Evolutionary conservation across 805 yeast genomes (phyloP), one percentile per base, ranked within the genome.

Genomic region (Teunomyces kruisii): DNA sequence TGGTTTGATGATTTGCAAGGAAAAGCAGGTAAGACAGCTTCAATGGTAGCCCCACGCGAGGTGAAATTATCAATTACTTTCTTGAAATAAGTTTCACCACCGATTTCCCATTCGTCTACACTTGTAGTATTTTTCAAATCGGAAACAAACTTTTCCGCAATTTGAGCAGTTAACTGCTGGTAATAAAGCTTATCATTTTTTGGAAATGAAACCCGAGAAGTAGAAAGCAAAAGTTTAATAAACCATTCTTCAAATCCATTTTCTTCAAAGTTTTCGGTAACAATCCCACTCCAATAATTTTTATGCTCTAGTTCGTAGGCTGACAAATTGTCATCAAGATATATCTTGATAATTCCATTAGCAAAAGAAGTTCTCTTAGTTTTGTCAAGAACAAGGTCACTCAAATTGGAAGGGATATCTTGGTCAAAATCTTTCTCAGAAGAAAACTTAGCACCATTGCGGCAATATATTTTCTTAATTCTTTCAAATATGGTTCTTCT

Each of bases 1-100:
- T 57, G 44, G 52, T 81, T 81, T n/a, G 84, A 79, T 0, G 84
- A 77, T 56, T 80, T 81, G 54, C 85, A 80, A 8, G 86, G 86
- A 49, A 81, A 81, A 0, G 86, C 86, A 5, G 86, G 86, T 41
- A 81, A 62, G 7, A 80, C 81, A 10, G 81, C 78, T 57, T 80
- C 81, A 48, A 81, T 69, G 32, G 70, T 71, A 26, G 71, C 44
- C 49, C 67, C 63, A 55, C 80, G 68, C 32, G 74, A 67, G 17
- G 81, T 78, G 55, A 77, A 81, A 55, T 73, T 78, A 24, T 65
- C 63, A 4, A 74, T 71, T 43, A 66, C 68, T 22, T 65, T 59
- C 8, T 68, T 56, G 50, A 80, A 81, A 35, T 65, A 62, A 0
- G 56, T 68, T 38, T 70, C 62, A 1, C 84, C 83, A 7, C 68